phyloP scores from a whole-genome alignment of 345 rosid genomes.

The Firmiana major region DNA sequence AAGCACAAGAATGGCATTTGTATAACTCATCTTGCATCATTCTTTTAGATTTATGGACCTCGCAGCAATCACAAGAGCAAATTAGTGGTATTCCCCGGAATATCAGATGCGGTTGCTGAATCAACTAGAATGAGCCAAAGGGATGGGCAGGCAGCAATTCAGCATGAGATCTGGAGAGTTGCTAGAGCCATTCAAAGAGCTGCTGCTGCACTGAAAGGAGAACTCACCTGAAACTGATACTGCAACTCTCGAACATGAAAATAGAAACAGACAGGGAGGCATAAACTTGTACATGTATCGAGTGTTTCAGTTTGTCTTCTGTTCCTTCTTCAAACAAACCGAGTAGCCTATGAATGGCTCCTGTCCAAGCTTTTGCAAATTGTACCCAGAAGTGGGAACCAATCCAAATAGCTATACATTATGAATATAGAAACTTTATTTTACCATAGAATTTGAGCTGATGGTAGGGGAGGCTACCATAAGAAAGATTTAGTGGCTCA shows the following conservation, averaged over 20 bases:
- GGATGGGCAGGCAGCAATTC: constrained; percentile 32
- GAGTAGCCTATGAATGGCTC: not conserved
- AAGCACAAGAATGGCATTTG: not conserved
- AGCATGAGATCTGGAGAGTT: constrained; percentile 92
- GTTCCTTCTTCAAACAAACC: not conserved
- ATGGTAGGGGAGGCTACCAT: too few relatives aligned
- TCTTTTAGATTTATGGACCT: constrained; percentile 47
- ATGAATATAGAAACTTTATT: not conserved
- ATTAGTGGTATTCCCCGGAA: constrained; percentile 70
- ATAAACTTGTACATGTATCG: constrained; percentile 1
- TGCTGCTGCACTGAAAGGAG: constrained; percentile 68
- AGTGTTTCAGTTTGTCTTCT: not conserved
- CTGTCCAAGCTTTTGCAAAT: too few relatives aligned
- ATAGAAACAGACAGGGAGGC: not conserved
- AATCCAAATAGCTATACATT: not conserved
- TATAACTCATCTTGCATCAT: not conserved
- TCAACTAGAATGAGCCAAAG: constrained; percentile 10
- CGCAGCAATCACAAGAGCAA: constrained; percentile 45
- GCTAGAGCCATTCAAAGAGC: constrained; percentile 83
- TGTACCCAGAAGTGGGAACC: too few relatives aligned
- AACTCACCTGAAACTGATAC: constrained; percentile 29
- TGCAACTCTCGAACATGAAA: not conserved
- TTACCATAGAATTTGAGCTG: too few relatives aligned
- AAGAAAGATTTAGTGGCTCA: too few relatives aligned
- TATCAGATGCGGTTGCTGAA: constrained; percentile 59